Evolutionary conservation across 2,329 filamentous ascomycete species (phyloP).

Genomic region (Stachybotrys chartarum): DNA sequence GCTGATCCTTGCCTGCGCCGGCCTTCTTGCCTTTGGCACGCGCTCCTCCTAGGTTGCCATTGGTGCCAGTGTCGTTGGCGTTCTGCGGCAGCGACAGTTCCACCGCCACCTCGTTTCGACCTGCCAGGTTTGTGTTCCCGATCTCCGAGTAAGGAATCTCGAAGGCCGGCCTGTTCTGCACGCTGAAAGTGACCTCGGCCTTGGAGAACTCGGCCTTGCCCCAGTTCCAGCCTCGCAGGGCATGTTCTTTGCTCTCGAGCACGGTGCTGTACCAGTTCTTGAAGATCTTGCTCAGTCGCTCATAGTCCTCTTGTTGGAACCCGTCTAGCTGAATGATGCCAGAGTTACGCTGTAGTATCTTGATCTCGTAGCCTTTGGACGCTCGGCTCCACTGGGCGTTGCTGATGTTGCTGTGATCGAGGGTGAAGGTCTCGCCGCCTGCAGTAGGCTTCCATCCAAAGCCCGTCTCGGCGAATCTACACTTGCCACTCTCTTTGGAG

Average conservation of each 20-base stretch:
- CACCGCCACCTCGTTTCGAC: constrained; percentile 94
- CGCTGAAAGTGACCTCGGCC: constrained; percentile 90
- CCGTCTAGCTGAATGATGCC: constrained; percentile 91
- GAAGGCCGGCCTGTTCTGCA: constrained; percentile 93
- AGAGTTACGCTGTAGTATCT: constrained; percentile 77
- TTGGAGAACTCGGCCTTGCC: constrained; percentile 96
- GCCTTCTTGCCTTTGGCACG: constrained; percentile 79
- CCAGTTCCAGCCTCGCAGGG: constrained; percentile 97
- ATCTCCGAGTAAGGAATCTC: constrained; percentile 97
- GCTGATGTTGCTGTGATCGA: constrained; percentile 79
- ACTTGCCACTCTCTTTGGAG: constrained; percentile 86
- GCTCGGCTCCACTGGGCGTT: constrained; percentile 93
- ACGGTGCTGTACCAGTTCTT: constrained; percentile 97
- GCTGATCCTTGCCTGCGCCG: constrained; percentile 80
- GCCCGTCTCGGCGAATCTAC: constrained; percentile 88
- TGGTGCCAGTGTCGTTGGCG: constrained; percentile 64
- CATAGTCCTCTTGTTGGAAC: constrained; percentile 90
- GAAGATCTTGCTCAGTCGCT: constrained; percentile 85
- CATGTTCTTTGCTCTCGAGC: constrained; percentile 88
- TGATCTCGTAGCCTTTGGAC: constrained; percentile 86
- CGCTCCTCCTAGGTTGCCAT: constrained; percentile 67
- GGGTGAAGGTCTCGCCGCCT: constrained; percentile 87
- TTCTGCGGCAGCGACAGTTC: constrained; percentile 78
- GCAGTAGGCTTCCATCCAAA: constrained; percentile 90
- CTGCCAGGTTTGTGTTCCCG: constrained; percentile 93